These are phyloP conservation scores for Talaromyces borbonicus DNA, from an alignment of 495 filamentous ascomycete species.

Conservation along the genomic window DNA sequence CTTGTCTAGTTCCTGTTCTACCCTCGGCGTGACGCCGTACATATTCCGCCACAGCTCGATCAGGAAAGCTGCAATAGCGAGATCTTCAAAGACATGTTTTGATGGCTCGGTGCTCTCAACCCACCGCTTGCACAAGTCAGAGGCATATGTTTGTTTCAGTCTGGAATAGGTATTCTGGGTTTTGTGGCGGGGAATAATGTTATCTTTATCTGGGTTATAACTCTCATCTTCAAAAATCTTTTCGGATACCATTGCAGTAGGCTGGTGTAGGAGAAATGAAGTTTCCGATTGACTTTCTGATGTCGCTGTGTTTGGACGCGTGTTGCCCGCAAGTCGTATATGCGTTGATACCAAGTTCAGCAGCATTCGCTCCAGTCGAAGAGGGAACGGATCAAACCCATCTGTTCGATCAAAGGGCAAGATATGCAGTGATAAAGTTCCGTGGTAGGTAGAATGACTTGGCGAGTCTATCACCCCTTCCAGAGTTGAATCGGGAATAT, in stretches of 20 bases:
- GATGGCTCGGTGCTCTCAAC: slow-evolving; percentile 74
- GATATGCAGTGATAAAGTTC: slow-evolving; percentile 23
- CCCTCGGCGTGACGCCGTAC: slow-evolving; percentile 42
- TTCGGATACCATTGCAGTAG: not conserved
- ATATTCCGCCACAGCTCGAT: slow-evolving; percentile 87
- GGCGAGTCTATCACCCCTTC: not conserved
- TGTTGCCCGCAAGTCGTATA: slow-evolving; percentile 66
- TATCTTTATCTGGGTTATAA: slow-evolving; percentile 53
- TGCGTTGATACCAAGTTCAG: slow-evolving; percentile 58
- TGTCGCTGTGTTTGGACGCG: slow-evolving; percentile 26
- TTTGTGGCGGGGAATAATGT: slow-evolving; percentile 58
- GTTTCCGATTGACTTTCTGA: not conserved
- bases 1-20: slow-evolving; percentile 12
- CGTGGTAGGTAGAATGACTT: too few relatives aligned
- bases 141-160: slow-evolving; percentile 71
- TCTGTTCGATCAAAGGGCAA: slow-evolving; percentile 16
- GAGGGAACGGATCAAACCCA: slow-evolving; percentile 17
- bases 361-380: slow-evolving; percentile 60
- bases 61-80: slow-evolving; percentile 86
- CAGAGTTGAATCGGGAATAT: too few relatives aligned
- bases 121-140: slow-evolving; percentile 58
- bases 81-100: slow-evolving; percentile 92
- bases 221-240: slow-evolving; percentile 27
- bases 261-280: not conserved
- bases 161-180: slow-evolving; percentile 72